A percentile compares a stretch with the other conserved stretches of the same genome.
phyloP scores from a whole-genome alignment of 1,284 basidiomycete genomes.

The Apiotrichum gamsii region DNA sequence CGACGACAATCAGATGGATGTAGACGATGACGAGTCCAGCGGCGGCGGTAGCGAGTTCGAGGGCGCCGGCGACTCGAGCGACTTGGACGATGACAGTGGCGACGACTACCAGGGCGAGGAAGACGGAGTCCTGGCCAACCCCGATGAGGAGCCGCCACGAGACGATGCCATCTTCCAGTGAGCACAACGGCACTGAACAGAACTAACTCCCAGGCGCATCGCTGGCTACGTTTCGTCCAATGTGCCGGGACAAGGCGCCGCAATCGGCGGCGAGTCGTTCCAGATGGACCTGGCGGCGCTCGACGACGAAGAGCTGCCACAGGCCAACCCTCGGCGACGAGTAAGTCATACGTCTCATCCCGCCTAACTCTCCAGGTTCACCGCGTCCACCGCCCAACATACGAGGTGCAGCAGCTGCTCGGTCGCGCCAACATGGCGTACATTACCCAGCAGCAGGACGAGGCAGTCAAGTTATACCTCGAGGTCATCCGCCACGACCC shows the following conservation, averaged over 20 bases:
- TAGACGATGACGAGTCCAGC: constrained; percentile 1
- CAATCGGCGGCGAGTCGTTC: constrained; percentile 14
- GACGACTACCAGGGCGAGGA: constrained; percentile 14
- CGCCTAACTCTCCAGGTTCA: constrained; percentile 32
- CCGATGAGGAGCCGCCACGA: constrained; percentile 2
- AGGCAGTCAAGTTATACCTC: constrained; percentile 72
- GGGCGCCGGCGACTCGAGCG: constrained; percentile 19
- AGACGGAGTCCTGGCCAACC: constrained; percentile 4
- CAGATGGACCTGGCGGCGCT: constrained; percentile 23
- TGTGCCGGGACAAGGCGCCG: constrained; percentile 4
- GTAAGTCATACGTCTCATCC: background rate
- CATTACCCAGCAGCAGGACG: constrained; percentile 59
- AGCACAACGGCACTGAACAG: constrained; percentile 2
- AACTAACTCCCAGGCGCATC: constrained; percentile 24
- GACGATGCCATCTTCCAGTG: constrained; percentile 33
- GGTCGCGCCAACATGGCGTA: constrained; percentile 85
- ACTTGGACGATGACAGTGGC: constrained; percentile 20
- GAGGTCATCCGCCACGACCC: constrained; percentile 93
- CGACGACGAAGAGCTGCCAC: constrained; percentile 29
- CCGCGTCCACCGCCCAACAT: constrained; percentile 60
- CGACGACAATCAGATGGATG: too few relatives aligned
- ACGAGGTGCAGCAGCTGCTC: constrained; percentile 72
- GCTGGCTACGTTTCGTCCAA: constrained; percentile 27
- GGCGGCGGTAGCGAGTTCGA: constrained; percentile 2
- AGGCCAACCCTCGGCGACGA: constrained; percentile 6